Conservation (phyloP, 78 protist genomes). For the Salpingoeca rosetta region DNA sequence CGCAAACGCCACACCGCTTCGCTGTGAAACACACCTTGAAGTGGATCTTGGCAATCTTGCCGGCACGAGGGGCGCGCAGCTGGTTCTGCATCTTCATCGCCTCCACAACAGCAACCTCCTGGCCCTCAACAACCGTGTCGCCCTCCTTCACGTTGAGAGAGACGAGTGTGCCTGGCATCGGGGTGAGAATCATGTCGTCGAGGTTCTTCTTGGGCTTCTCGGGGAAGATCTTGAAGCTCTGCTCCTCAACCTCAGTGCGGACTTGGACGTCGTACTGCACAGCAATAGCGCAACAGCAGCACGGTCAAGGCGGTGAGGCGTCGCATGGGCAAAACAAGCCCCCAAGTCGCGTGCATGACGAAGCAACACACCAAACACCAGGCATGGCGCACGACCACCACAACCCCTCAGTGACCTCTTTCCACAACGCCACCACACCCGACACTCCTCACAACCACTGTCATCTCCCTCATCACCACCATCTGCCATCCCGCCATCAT, state of each 20-base stretch:
- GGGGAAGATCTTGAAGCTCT: constrained; percentile 51
- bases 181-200: constrained; percentile 52
- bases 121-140: constrained; percentile 56
- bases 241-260: constrained; percentile 21
- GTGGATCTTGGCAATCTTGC: constrained; percentile 50
- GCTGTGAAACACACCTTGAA: neutral
- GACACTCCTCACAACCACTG: too few relatives aligned
- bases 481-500: too few relatives aligned
- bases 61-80: constrained; percentile 67
- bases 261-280: constrained; percentile 45
- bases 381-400: too few relatives aligned
- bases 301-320: too few relatives aligned
- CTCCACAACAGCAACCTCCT: constrained; percentile 84
- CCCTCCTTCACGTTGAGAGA: constrained; percentile 51
- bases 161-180: constrained; percentile 78
- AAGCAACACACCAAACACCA: too few relatives aligned
- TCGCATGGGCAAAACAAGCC: too few relatives aligned
- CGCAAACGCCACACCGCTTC: neutral
- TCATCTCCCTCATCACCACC: too few relatives aligned
- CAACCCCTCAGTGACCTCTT: too few relatives aligned
- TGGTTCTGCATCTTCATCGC: constrained; percentile 98
- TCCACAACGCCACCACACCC: too few relatives aligned
- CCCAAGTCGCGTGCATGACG: too few relatives aligned
- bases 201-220: constrained; percentile 30
- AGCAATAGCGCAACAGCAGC: too few relatives aligned